Evolutionary conservation across 177 flowering plant genomes (phyloP).

Genomic region (Telopea speciosissima): DNA sequence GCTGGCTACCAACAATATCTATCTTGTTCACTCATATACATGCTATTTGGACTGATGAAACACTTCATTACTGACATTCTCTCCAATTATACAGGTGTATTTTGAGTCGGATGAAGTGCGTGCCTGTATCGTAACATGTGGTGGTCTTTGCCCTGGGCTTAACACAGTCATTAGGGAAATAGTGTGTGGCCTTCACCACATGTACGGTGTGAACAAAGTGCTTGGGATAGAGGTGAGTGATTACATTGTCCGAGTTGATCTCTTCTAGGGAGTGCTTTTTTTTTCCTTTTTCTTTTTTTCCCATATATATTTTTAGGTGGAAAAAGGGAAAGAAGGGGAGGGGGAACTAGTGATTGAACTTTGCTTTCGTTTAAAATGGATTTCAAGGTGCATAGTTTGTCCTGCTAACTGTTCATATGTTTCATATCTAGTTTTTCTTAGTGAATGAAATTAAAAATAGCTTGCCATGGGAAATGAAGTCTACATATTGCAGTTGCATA

Average conservation of each 20-base stretch:
- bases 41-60: conserved; percentile 4
- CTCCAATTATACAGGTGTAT: conserved; percentile 46
- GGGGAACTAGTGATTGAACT: neutral
- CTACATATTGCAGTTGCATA: too few relatives aligned
- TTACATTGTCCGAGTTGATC: neutral
- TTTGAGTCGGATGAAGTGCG: conserved; percentile 83
- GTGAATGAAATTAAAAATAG: neutral
- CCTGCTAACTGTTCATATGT: neutral
- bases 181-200: conserved; percentile 64
- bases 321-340: too few relatives aligned
- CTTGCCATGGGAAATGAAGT: neutral
- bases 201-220: conserved; percentile 75
- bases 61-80: neutral
- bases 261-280: too few relatives aligned
- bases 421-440: neutral
- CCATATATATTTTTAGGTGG: too few relatives aligned
- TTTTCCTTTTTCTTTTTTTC: too few relatives aligned
- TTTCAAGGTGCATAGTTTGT: neutral
- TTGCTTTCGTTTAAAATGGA: too few relatives aligned
- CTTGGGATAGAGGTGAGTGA: conserved; percentile 70
- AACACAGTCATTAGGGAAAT: conserved; percentile 91
- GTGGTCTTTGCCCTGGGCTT: conserved; percentile 90
- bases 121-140: conserved; percentile 91
- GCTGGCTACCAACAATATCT: too few relatives aligned
- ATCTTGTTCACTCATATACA: neutral